Percentiles rank a stretch among this genome's conserved stretches.
phyloP scores from a whole-genome alignment of 1,139 yeast genomes.

The Petasospora fabianii region DNA sequence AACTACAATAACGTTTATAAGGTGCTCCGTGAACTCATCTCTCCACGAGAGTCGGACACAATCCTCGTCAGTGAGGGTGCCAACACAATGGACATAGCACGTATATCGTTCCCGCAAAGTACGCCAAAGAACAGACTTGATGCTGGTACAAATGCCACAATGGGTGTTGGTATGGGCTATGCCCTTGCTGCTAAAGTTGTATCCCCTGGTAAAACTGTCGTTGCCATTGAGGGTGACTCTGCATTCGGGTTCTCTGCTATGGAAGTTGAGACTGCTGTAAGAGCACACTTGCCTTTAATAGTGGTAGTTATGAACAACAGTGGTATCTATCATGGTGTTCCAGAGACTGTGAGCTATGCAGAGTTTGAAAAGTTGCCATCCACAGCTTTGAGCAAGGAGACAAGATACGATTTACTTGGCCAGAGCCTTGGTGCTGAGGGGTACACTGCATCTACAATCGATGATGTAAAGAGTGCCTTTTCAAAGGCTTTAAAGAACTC shows the following conservation, averaged over 20 bases:
- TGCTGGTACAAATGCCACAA: slow-evolving; percentile 70
- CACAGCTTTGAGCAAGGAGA: slow-evolving; percentile 52
- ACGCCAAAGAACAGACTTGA: slow-evolving; percentile 52
- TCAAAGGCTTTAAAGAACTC: slow-evolving; percentile 35
- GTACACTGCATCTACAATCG: slow-evolving; percentile 37
- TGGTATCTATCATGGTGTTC: slow-evolving; percentile 62
- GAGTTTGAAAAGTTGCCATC: slow-evolving; percentile 40
- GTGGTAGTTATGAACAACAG: slow-evolving; percentile 65
- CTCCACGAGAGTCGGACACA: slow-evolving; percentile 31
- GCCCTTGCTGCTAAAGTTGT: slow-evolving; percentile 58
- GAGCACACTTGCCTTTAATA: slow-evolving; percentile 48
- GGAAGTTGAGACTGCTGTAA: slow-evolving; percentile 60
- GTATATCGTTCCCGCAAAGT: slow-evolving; percentile 54
- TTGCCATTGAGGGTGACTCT: slow-evolving; percentile 68
- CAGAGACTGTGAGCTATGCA: slow-evolving; percentile 23
- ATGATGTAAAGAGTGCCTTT: slow-evolving; percentile 39
- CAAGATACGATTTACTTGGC: slow-evolving; percentile 52
- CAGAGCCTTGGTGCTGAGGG: slow-evolving; percentile 55
- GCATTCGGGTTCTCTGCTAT: slow-evolving; percentile 68
- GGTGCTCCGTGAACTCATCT: slow-evolving; percentile 38
- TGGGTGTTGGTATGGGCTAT: slow-evolving; percentile 65
- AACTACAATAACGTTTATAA: slow-evolving; percentile 53
- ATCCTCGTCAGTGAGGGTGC: slow-evolving; percentile 62
- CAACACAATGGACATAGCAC: slow-evolving; percentile 64
- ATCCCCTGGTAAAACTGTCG: slow-evolving; percentile 40